Conservation (phyloP, 2,329 filamentous ascomycete species). For the Alternaria sp. region DNA sequence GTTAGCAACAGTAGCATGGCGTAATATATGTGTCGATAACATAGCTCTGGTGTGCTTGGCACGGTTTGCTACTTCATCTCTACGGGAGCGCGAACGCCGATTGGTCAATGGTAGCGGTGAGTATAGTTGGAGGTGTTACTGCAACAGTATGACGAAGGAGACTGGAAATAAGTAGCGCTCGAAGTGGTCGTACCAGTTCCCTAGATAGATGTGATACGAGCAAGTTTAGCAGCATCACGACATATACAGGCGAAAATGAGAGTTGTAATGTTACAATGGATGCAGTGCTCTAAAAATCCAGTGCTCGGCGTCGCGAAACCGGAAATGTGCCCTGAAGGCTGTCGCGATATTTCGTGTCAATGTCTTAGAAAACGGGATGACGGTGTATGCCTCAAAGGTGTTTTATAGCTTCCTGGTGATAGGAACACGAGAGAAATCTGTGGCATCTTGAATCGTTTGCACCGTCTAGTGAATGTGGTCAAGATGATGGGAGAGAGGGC, state of each 20-base stretch:
- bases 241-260: not conserved
- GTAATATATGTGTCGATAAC: slow-evolving; percentile 8
- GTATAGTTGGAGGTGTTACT: slow-evolving; percentile 16
- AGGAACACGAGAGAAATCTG: not conserved
- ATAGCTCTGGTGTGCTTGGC: slow-evolving; percentile 2
- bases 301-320: not conserved
- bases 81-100: not conserved
- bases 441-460: not conserved
- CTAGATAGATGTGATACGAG: slow-evolving; percentile 7
- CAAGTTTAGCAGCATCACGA: not conserved
- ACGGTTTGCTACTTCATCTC: slow-evolving; percentile 16
- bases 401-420: not conserved
- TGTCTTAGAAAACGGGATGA: not conserved
- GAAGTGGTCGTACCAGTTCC: slow-evolving; percentile 10
- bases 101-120: slow-evolving; percentile 24
- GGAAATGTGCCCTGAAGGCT: not conserved
- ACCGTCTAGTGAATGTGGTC: not conserved
- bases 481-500: not conserved
- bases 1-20: slow-evolving; percentile 14
- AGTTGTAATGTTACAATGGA: slow-evolving; percentile 1
- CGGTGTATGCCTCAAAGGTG: not conserved
- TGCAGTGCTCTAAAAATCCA: slow-evolving; percentile 1
- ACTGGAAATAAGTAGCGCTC: slow-evolving; percentile 5
- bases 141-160: slow-evolving; percentile 26
- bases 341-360: not conserved